Percentiles rank a stretch among this genome's conserved stretches.
phyloP scores from a whole-genome alignment of 179 eudicot genomes.

The Beta macrorhiza region DNA sequence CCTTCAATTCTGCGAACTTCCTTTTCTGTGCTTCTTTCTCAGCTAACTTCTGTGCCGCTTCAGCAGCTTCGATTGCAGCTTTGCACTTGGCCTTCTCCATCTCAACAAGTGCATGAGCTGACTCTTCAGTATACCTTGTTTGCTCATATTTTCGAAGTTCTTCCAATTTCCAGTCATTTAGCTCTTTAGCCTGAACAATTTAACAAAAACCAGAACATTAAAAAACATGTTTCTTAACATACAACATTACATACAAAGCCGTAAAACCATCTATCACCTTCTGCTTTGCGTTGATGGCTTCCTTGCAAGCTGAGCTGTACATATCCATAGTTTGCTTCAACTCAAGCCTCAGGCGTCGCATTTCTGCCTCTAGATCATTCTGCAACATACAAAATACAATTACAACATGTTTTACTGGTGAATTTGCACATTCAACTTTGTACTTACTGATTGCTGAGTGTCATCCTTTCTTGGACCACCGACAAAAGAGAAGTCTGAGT shows the following conservation, averaged over 20 bases:
- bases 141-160: conserved; percentile 34
- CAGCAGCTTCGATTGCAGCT: conserved; percentile 51
- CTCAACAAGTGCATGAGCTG: conserved; percentile 32
- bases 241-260: not conserved
- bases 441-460: conserved; percentile 20
- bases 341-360: conserved; percentile 45
- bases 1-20: conserved; percentile 36
- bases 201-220: conserved; percentile 6
- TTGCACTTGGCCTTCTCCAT: conserved; percentile 45
- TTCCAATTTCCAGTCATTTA: conserved; percentile 37
- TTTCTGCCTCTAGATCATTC: conserved; percentile 41
- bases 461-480: conserved; percentile 32
- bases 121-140: conserved; percentile 32
- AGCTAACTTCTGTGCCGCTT: conserved; percentile 43
- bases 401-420: not conserved
- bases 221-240: not conserved
- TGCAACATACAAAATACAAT: conserved; percentile 19
- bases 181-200: conserved; percentile 45
- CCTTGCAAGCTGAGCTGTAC: conserved; percentile 50
- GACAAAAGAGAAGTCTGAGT: conserved; percentile 29
- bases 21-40: conserved; percentile 45
- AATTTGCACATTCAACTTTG: not conserved
- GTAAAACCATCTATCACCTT: conserved; percentile 34
- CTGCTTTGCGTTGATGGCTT: conserved; percentile 45
- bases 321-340: conserved; percentile 49